phyloP scores from a whole-genome alignment of 1,284 basidiomycete genomes.

The Leccinum fallax region DNA sequence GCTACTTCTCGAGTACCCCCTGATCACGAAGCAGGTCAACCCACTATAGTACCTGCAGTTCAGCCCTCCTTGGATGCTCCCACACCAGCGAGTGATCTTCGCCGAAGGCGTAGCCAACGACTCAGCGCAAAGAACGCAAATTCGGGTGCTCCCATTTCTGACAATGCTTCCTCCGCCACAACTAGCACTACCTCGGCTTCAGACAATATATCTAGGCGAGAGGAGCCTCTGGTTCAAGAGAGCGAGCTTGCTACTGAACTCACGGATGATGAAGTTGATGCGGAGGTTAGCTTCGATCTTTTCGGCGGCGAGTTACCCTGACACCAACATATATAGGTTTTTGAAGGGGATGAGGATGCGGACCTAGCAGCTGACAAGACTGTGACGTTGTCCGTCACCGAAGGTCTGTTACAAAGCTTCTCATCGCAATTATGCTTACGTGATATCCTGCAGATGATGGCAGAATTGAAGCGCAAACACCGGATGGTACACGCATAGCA shows the following conservation, averaged over 20 bases:
- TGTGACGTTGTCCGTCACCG: constrained; percentile 79
- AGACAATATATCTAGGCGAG: constrained; percentile 29
- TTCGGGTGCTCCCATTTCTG: constrained; percentile 27
- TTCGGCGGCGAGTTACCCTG: not conserved
- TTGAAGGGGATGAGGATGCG: constrained; percentile 73
- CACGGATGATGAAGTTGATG: constrained; percentile 81
- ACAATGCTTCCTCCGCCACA: constrained; percentile 26
- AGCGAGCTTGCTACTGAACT: constrained; percentile 69
- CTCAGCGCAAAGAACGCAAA: constrained; percentile 69
- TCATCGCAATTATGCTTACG: constrained; percentile 12
- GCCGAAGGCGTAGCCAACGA: constrained; percentile 78
- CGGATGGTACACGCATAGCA: constrained; percentile 90
- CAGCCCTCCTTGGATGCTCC: constrained; percentile 33
- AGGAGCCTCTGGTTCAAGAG: constrained; percentile 62
- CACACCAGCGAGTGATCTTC: constrained; percentile 41
- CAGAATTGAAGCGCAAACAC: constrained; percentile 93
- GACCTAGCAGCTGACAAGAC: constrained; percentile 80
- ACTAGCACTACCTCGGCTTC: constrained; percentile 19
- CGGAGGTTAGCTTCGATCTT: constrained; percentile 46
- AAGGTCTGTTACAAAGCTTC: constrained; percentile 52
- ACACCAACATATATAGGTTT: constrained; percentile 45
- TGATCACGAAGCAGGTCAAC: constrained; percentile 25
- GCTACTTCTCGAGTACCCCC: constrained; percentile 28
- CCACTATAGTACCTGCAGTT: constrained; percentile 31
- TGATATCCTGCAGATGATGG: constrained; percentile 67